Conservation (phyloP, 495 filamentous ascomycete genomes). For the Penicillium taxi region DNA sequence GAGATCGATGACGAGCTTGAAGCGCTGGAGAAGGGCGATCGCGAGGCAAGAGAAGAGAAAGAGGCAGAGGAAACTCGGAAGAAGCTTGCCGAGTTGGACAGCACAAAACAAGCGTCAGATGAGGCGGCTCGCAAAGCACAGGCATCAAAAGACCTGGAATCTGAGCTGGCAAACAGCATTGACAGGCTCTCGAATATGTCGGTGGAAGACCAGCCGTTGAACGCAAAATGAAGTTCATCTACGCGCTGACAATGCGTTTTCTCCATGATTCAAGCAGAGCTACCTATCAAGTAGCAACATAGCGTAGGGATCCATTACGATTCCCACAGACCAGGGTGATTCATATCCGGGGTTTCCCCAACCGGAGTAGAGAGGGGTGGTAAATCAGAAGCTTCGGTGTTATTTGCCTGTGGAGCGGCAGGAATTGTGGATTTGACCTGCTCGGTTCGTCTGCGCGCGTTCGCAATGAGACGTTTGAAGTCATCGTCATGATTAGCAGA, state of each 20-base stretch:
- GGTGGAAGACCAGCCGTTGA: conserved; percentile 31
- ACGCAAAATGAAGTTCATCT: conserved; percentile 13
- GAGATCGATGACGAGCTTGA: conserved; percentile 88
- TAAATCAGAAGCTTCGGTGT: background rate
- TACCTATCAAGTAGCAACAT: too few species aligned
- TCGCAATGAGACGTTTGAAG: conserved; percentile 68
- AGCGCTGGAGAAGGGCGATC: conserved; percentile 61
- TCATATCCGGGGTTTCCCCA: background rate
- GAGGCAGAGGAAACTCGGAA: conserved; percentile 38
- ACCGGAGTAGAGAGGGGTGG: background rate
- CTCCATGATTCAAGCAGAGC: too few species aligned
- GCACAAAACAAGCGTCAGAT: conserved; percentile 28
- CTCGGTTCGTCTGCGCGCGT: conserved; percentile 47
- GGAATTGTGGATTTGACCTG: conserved; percentile 26
- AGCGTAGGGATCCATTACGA: too few species aligned
- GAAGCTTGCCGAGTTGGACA: conserved; percentile 40
- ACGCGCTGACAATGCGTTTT: too few species aligned
- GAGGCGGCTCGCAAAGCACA: conserved; percentile 24
- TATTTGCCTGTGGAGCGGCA: conserved; percentile 7
- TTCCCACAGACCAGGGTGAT: too few species aligned
- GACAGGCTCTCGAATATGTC: conserved; percentile 37
- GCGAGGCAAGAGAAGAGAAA: conserved; percentile 45
- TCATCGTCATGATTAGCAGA: conserved; percentile 59
- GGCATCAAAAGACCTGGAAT: conserved; percentile 20
- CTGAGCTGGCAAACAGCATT: conserved; percentile 33